phyloP scores from a whole-genome alignment of 768 basidiomycete species.

The Holtermannia corniformis region DNA sequence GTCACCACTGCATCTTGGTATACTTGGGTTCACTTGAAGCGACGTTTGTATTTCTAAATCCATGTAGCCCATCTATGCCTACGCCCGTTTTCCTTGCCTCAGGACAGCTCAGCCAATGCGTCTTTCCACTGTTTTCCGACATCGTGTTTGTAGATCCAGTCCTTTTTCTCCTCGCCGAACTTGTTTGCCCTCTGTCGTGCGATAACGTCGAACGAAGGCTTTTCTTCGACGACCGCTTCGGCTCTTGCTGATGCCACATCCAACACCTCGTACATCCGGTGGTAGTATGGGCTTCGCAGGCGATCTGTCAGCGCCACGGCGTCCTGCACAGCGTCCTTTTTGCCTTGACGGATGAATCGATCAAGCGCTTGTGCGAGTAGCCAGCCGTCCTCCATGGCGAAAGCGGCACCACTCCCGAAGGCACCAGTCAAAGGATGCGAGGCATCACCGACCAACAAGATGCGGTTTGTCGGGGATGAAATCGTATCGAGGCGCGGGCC shows the following conservation, averaged over 20 bases:
- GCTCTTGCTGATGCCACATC: background rate
- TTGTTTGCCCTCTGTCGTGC: background rate
- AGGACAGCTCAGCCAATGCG: too few relatives aligned
- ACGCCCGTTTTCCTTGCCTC: too few relatives aligned
- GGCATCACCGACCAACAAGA: slow-evolving; percentile 4
- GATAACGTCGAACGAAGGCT: background rate
- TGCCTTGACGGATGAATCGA: background rate
- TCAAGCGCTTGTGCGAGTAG: background rate
- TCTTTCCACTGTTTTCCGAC: background rate
- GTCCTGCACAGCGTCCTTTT: background rate
- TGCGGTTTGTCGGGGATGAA: background rate
- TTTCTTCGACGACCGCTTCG: background rate
- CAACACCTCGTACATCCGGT: background rate
- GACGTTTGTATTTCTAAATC: background rate
- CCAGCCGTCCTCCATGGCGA: slow-evolving; percentile 7
- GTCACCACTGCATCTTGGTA: background rate
- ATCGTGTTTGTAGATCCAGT: background rate
- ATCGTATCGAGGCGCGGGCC: background rate
- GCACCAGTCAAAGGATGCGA: slow-evolving; percentile 3
- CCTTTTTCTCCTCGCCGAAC: background rate
- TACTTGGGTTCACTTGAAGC: background rate
- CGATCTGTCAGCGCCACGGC: background rate
- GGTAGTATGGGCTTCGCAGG: background rate
- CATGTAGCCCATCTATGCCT: too few relatives aligned
- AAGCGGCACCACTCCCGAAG: slow-evolving; percentile 3